phyloP scores from a whole-genome alignment of 345 rosid species.

The Leavenworthia alabamica region DNA sequence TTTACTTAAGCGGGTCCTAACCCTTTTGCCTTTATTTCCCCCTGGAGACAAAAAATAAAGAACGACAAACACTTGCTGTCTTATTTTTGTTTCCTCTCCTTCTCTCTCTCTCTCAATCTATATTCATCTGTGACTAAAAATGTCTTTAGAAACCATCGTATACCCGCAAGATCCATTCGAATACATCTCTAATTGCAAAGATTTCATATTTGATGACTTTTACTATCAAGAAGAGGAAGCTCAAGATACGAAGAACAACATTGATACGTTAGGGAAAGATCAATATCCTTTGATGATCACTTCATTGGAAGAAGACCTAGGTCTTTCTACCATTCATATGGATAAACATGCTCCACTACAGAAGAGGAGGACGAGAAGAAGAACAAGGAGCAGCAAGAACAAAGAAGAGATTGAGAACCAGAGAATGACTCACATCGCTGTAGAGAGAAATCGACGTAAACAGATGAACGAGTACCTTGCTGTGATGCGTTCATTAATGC shows the following conservation, averaged over 20 bases:
- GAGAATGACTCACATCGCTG: slow-evolving; percentile 88
- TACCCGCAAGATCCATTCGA: slow-evolving; percentile 53
- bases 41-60: slow-evolving; percentile 18
- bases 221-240: slow-evolving; percentile 35
- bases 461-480: slow-evolving; percentile 90
- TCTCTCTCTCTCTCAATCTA: slow-evolving; percentile 26
- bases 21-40: slow-evolving; percentile 17
- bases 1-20: slow-evolving; percentile 16
- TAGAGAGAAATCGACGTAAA: slow-evolving; percentile 93
- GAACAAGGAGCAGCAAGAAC: slow-evolving; percentile 62
- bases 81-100: slow-evolving; percentile 2
- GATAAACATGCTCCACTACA: slow-evolving; percentile 6
- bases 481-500: slow-evolving; percentile 77
- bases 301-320: slow-evolving; percentile 14
- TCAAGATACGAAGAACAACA: slow-evolving; percentile 32
- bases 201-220: slow-evolving; percentile 29
- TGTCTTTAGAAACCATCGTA: slow-evolving; percentile 64
- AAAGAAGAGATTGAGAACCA: slow-evolving; percentile 88
- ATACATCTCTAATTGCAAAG: slow-evolving; percentile 36
- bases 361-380: slow-evolving; percentile 49
- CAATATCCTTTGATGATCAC: slow-evolving; percentile 9
- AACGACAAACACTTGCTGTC: slow-evolving; percentile 30
- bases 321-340: background rate
- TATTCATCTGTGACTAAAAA: slow-evolving; percentile 9
- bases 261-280: slow-evolving; percentile 18